Conservation (phyloP, 106 monocot genomes). For the Triglochin maritima region DNA sequence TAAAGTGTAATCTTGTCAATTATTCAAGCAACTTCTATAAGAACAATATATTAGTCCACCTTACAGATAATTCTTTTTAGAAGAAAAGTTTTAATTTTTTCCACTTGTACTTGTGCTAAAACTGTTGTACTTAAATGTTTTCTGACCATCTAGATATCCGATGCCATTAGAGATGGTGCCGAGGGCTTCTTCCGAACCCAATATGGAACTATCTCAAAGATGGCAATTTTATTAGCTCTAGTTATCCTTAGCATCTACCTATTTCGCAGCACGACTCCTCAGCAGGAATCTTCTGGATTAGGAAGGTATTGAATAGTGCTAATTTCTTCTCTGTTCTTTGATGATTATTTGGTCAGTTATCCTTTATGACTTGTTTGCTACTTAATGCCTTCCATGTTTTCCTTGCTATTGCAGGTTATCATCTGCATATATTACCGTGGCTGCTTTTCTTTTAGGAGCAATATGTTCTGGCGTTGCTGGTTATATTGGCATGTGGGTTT, state of each 20-base stretch:
- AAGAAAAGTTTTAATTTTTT: neutral
- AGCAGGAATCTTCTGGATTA: constrained; percentile 86
- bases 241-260: constrained; percentile 86
- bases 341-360: neutral
- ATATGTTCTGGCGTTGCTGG: constrained; percentile 93
- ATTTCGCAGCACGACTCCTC: constrained; percentile 73
- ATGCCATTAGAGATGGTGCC: constrained; percentile 97
- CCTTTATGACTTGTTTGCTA: neutral
- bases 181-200: constrained; percentile 98
- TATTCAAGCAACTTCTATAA: neutral
- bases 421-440: constrained; percentile 84
- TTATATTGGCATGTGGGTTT: constrained; percentile 99
- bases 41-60: neutral
- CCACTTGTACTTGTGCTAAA: neutral
- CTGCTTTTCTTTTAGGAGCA: constrained; percentile 92
- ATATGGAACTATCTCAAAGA: constrained; percentile 97
- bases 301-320: constrained; percentile 46
- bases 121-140: neutral
- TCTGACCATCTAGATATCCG: constrained; percentile 59
- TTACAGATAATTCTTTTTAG: neutral
- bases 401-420: constrained; percentile 33
- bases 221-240: constrained; percentile 80
- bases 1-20: too few relatives aligned
- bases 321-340: neutral
- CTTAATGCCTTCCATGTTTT: neutral